phyloP scores from a whole-genome alignment of 2,329 filamentous ascomycete species.

The Emericellopsis atlantica region DNA sequence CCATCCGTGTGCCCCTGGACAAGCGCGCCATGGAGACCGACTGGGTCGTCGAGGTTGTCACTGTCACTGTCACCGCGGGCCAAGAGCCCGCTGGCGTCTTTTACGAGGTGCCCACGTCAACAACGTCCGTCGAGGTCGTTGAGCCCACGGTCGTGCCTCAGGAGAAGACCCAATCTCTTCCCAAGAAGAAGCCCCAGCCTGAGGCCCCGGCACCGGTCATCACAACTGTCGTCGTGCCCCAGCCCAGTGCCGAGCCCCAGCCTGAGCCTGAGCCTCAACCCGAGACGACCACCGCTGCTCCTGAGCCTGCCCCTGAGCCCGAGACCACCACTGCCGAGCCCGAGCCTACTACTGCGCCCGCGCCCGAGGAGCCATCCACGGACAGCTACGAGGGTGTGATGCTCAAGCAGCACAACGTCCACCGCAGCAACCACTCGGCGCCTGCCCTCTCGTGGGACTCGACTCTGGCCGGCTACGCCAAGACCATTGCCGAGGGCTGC shows the following conservation, averaged over 20 bases:
- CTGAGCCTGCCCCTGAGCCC: constrained; percentile 1
- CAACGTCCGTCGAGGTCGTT: background rate
- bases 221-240: constrained; percentile 2
- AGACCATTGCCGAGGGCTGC: constrained; percentile 51
- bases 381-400: constrained; percentile 24
- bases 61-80: constrained; percentile 28
- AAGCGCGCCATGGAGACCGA: constrained; percentile 26
- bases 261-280: constrained; percentile 5
- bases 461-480: constrained; percentile 50
- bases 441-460: constrained; percentile 51
- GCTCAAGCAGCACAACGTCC: constrained; percentile 70
- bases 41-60: constrained; percentile 26
- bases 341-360: background rate
- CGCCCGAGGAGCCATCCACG: constrained; percentile 1
- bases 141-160: too few species aligned
- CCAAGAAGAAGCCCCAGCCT: constrained; percentile 8
- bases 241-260: constrained; percentile 4
- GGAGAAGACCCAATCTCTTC: constrained; percentile 15
- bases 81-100: constrained; percentile 10
- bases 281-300: background rate
- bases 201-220: background rate
- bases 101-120: constrained; percentile 9
- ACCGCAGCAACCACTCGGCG: constrained; percentile 73
- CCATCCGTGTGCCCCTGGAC: constrained; percentile 17
- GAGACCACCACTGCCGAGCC: constrained; percentile 1